These are phyloP conservation scores for Adansonia madagascariensis DNA, from an alignment of 441 rosid species.

Conservation along the genomic window DNA sequence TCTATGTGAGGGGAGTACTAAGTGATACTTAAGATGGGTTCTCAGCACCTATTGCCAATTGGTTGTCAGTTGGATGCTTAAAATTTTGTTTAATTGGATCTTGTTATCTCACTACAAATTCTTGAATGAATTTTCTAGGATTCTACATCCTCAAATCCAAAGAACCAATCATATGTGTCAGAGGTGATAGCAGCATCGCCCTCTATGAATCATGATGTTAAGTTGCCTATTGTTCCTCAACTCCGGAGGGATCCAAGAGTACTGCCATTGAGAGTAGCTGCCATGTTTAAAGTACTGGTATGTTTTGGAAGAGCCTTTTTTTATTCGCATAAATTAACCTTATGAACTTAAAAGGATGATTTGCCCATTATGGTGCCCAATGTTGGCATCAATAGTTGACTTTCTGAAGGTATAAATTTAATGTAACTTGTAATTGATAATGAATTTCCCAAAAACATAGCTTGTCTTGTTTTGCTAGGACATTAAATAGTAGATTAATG, in stretches of 20 bases:
- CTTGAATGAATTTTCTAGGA: constrained; percentile 48
- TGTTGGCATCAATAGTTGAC: not conserved
- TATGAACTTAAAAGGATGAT: not conserved
- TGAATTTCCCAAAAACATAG: not conserved
- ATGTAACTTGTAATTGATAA: not conserved
- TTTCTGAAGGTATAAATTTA: constrained; percentile 2
- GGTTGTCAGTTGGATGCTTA: not conserved
- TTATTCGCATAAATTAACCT: not conserved
- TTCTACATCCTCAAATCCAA: constrained; percentile 54
- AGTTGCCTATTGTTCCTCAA: constrained; percentile 73
- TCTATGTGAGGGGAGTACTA: not conserved
- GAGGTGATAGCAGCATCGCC: constrained; percentile 76
- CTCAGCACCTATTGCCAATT: no score
- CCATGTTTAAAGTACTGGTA: constrained; percentile 89
- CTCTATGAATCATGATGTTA: constrained; percentile 40
- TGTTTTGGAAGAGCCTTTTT: constrained; percentile 30
- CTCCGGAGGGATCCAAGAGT: constrained; percentile 62
- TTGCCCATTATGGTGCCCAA: not conserved
- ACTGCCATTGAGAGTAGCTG: constrained; percentile 84
- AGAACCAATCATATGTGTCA: constrained; percentile 62
- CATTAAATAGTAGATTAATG: constrained; percentile 3
- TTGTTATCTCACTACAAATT: constrained; percentile 6
- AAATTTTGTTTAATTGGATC: not conserved
- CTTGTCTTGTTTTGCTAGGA: not conserved
- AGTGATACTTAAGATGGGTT: not conserved